Evolutionary conservation across 371 early-diverging fungal genomes (phyloP).

Genomic region (Syncephalastrum monosporum): DNA sequence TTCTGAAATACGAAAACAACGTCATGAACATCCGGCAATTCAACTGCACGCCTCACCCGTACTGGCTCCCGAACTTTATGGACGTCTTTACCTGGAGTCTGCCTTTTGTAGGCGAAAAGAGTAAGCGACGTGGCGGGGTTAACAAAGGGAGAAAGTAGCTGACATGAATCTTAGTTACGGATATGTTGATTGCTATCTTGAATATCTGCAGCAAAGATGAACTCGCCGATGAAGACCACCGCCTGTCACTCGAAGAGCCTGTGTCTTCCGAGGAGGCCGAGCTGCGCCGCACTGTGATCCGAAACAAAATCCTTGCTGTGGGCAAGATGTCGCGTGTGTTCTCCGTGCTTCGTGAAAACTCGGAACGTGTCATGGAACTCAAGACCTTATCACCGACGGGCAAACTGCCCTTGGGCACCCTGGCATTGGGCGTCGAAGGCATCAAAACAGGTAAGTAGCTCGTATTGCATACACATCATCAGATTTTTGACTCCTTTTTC

Average conservation of each 20-base stretch:
- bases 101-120: conserved; percentile 98
- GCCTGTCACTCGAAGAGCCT: conserved; percentile 1
- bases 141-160: neutral
- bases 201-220: conserved; percentile 88
- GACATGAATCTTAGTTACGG: conserved; percentile 67
- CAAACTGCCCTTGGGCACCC: conserved; percentile 78
- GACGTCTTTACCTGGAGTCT: conserved; percentile 98
- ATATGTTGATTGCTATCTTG: conserved; percentile 91
- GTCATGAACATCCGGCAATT: conserved; percentile 96
- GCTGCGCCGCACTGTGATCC: conserved; percentile 69
- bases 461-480: neutral
- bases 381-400: conserved; percentile 82
- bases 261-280: conserved; percentile 36
- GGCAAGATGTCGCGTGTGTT: conserved; percentile 90
- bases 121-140: conserved; percentile 40
- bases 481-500: conserved; percentile 11
- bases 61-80: conserved; percentile 96
- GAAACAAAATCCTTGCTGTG: conserved; percentile 90
- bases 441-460: conserved; percentile 68
- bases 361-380: conserved; percentile 89
- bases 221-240: conserved; percentile 27
- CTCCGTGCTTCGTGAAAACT: conserved; percentile 84
- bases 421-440: conserved; percentile 89
- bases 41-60: conserved; percentile 88
- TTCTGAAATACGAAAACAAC: conserved; percentile 94